These are phyloP conservation scores for Xerocomus nothofagi DNA, from an alignment of 1,284 basidiomycete genomes.

Conservation along the genomic window DNA sequence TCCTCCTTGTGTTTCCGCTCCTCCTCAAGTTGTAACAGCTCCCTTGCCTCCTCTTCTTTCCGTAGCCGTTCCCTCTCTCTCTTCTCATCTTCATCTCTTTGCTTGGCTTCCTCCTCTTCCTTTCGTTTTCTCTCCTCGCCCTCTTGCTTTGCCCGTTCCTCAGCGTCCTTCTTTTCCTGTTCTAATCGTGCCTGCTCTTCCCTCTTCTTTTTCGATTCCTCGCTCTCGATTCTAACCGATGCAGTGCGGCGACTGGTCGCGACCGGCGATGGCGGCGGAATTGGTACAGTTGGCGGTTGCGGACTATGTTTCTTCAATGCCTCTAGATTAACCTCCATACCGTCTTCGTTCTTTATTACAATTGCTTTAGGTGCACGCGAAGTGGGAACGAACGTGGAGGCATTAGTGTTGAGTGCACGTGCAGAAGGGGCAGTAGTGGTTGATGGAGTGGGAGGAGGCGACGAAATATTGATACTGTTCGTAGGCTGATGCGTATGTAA, in stretches of 20 bases:
- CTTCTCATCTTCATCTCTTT: slow-evolving; percentile 33
- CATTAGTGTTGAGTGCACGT: slow-evolving; percentile 57
- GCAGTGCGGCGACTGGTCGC: slow-evolving; percentile 35
- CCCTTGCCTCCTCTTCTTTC: slow-evolving; percentile 41
- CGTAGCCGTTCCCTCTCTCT: slow-evolving; percentile 38
- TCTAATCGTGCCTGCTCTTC: slow-evolving; percentile 52
- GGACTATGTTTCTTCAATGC: slow-evolving; percentile 49
- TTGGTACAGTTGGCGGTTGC: slow-evolving; percentile 41
- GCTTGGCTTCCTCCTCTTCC: slow-evolving; percentile 38
- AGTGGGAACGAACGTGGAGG: slow-evolving; percentile 62
- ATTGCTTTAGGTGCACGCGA: slow-evolving; percentile 29
- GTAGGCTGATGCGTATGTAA: slow-evolving; percentile 50
- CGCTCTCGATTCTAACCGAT: slow-evolving; percentile 56
- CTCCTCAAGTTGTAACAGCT: slow-evolving; percentile 38
- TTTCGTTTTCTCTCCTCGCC: slow-evolving; percentile 41
- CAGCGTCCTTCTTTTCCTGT: slow-evolving; percentile 38
- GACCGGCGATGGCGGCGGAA: slow-evolving; percentile 43
- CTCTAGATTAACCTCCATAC: slow-evolving; percentile 59
- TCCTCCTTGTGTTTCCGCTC: slow-evolving; percentile 42
- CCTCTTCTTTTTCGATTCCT: slow-evolving; percentile 53
- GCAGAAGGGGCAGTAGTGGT: slow-evolving; percentile 42
- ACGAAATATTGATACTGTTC: slow-evolving; percentile 51
- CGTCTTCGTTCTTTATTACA: slow-evolving; percentile 48
- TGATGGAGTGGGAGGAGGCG: slow-evolving; percentile 69
- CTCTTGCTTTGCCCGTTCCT: slow-evolving; percentile 35